Percentiles rank a stretch among this genome's conserved stretches.
These are phyloP conservation scores for Circinella minor DNA, from an alignment of 371 early-diverging fungal species.

Conservation along the genomic window DNA sequence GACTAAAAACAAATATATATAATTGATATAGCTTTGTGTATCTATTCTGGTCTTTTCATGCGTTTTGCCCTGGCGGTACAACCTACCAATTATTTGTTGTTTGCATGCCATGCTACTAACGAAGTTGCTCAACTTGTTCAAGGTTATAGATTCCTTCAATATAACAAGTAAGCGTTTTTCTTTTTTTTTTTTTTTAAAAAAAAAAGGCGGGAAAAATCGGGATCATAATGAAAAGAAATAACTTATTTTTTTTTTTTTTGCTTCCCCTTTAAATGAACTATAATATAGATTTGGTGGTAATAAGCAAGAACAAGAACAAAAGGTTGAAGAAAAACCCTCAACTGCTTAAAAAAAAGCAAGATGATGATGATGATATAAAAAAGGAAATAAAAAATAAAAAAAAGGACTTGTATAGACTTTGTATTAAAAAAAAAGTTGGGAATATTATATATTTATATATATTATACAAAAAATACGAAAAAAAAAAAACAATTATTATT, in stretches of 20 bases:
- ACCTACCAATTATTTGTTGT: conserved; percentile 90
- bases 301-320: not conserved
- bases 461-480: not conserved
- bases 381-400: not conserved
- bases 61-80: conserved; percentile 94
- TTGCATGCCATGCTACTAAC: conserved; percentile 94
- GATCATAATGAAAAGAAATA: not conserved
- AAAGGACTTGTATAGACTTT: not conserved
- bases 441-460: not conserved
- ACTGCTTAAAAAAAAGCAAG: conserved; percentile 3
- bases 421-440: not conserved
- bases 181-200: too few relatives aligned
- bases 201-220: not conserved
- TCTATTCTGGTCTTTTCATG: conserved; percentile 94
- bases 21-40: conserved; percentile 53
- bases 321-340: conserved; percentile 10
- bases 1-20: too few relatives aligned
- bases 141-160: conserved; percentile 82
- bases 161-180: conserved; percentile 57
- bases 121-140: conserved; percentile 87
- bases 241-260: too few relatives aligned
- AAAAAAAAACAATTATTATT: not conserved
- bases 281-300: not conserved
- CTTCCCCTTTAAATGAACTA: not conserved
- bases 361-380: too few relatives aligned